Percentiles rank a stretch among this genome's conserved stretches.
These are phyloP conservation scores for Bigelowiella natans DNA, from an alignment of 78 protist genomes.

Conservation along the genomic window DNA sequence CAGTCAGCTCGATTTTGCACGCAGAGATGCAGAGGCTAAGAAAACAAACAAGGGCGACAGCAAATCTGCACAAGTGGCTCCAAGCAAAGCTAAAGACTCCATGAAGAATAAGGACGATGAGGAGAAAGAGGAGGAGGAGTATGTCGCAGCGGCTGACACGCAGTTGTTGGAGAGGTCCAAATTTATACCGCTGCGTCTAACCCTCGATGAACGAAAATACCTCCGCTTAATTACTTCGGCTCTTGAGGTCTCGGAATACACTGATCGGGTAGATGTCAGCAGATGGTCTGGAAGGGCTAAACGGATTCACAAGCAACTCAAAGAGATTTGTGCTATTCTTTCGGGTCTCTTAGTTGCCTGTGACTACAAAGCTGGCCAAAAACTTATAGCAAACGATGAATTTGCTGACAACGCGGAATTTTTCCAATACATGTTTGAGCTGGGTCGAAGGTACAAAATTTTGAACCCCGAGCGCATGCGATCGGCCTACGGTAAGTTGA, in stretches of 20 bases:
- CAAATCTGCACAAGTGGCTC: too few species aligned
- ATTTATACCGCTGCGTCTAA: conserved; percentile 56
- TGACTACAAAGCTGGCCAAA: conserved; percentile 55
- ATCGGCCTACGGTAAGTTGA: conserved; percentile 64
- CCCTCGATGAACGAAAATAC: conserved; percentile 47
- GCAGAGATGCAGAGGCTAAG: not conserved
- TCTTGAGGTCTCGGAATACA: conserved; percentile 70
- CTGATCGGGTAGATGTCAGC: conserved; percentile 46
- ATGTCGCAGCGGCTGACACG: not conserved
- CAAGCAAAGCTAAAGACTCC: too few species aligned
- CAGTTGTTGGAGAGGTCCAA: conserved; percentile 20
- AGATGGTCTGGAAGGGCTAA: not conserved
- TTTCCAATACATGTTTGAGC: conserved; percentile 29
- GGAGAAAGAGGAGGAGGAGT: not conserved
- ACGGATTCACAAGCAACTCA: conserved; percentile 48
- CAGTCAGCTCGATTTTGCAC: not conserved
- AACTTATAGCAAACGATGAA: conserved; percentile 52
- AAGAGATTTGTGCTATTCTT: conserved; percentile 58
- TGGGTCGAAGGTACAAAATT: conserved; percentile 66
- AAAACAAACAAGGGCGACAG: not conserved
- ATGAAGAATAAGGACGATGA: not conserved
- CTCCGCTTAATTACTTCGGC: conserved; percentile 65
- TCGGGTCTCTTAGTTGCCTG: conserved; percentile 56
- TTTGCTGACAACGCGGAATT: conserved; percentile 47
- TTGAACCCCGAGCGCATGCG: conserved; percentile 75